Conservation (phyloP, 495 filamentous ascomycete genomes). For the Daldinia decipiens region DNA sequence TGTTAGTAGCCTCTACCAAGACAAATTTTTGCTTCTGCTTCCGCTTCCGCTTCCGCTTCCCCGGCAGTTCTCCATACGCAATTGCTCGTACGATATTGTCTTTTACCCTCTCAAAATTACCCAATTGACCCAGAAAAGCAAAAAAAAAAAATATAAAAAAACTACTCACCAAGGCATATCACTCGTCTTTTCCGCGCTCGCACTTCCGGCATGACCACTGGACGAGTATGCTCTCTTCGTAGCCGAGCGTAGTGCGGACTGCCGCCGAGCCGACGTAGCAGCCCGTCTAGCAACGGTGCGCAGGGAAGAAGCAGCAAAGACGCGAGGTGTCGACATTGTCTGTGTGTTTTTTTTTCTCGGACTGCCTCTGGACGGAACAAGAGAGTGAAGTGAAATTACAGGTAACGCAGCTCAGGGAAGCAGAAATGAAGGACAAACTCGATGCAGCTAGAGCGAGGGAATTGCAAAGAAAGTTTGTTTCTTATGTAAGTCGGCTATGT, state of each 20-base stretch:
- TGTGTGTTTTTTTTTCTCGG: background rate
- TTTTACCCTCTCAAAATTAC: background rate
- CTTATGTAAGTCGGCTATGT: conserved; percentile 3
- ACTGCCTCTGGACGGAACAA: no score
- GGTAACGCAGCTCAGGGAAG: background rate
- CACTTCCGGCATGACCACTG: conserved; percentile 22
- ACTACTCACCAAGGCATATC: conserved; percentile 46
- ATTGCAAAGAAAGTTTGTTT: background rate
- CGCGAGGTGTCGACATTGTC: conserved; percentile 28
- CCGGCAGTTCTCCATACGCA: background rate
- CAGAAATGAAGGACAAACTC: background rate
- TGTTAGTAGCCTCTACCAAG: conserved; percentile 8
- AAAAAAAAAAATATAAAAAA: no score
- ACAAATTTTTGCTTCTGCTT: background rate
- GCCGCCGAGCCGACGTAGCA: conserved; percentile 12
- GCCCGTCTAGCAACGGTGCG: conserved; percentile 26
- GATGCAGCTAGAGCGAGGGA: background rate
- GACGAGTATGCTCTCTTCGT: conserved; percentile 33
- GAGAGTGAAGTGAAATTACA: no score
- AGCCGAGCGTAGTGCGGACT: conserved; percentile 1
- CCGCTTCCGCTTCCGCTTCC: background rate
- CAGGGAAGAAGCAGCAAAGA: conserved; percentile 14
- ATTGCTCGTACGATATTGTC: background rate
- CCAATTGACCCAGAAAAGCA: background rate
- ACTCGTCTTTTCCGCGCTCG: conserved; percentile 37